phyloP scores from a whole-genome alignment of 2,329 filamentous ascomycete species.

The Sclerotinia glacialis region DNA sequence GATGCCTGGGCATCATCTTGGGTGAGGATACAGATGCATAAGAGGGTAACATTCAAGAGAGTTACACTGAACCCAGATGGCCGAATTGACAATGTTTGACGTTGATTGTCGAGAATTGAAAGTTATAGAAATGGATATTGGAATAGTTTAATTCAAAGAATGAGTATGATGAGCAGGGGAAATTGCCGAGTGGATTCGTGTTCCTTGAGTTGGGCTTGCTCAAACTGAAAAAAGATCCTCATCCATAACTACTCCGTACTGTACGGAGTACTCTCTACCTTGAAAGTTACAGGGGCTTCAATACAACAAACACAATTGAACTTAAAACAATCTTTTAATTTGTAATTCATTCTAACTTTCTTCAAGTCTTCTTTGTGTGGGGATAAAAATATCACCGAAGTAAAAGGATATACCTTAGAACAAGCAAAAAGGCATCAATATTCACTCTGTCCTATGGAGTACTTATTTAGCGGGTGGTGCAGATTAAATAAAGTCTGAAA shows the following conservation, averaged over 20 bases:
- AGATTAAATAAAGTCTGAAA: no score
- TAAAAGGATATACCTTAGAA: background rate
- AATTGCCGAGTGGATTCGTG: slow-evolving; percentile 20
- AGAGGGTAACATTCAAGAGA: slow-evolving; percentile 56
- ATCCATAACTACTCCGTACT: background rate
- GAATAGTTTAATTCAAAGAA: slow-evolving; percentile 2
- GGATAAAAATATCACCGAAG: background rate
- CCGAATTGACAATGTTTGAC: slow-evolving; percentile 12
- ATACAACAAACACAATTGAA: slow-evolving; percentile 6
- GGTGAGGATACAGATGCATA: slow-evolving; percentile 45
- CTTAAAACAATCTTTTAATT: background rate
- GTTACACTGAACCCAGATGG: slow-evolving; percentile 20
- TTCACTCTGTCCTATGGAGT: no score
- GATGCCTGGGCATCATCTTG: slow-evolving; percentile 84
- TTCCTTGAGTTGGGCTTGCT: slow-evolving; percentile 12
- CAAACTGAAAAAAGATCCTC: slow-evolving; percentile 17
- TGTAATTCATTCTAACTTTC: background rate
- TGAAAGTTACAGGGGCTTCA: background rate
- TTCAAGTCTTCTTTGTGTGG: background rate
- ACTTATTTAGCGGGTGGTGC: no score
- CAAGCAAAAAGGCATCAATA: no score
- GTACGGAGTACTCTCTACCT: no score
- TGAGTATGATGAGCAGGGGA: slow-evolving; percentile 16
- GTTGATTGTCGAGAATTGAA: slow-evolving; percentile 15
- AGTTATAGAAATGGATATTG: background rate